Base-by-base conservation (phyloP, 2,329 filamentous ascomycete species). In the Canariomyces notabilis region DNA sequence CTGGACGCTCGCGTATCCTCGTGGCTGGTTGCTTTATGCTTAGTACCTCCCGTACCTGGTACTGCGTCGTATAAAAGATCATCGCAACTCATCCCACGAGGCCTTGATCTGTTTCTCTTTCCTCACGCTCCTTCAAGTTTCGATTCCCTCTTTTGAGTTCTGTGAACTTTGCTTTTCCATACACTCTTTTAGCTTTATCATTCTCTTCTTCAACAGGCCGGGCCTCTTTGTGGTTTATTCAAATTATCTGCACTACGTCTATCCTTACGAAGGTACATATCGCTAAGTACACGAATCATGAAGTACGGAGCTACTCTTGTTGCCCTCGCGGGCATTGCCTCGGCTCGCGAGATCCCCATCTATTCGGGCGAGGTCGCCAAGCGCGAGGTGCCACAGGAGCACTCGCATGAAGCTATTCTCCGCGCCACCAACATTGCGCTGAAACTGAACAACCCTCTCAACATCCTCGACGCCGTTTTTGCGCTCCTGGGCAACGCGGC, bases 351-450 rank as follows among this genome's bases (percentile, higher is more conserved):
- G 20, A 42, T 64, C 9, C 31, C 53, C 38, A 29, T 58, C 20
- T 59, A 58, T 51, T 45, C 41, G 31, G 37, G 26, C 20, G 45
- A 42, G 41, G 26, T 56, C 15, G 23, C 46, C 36, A 65, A 64
- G 60, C 73, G 73, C 44, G 72, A 76, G 61, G 72, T 76, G 31
- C 73, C 73, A 23, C 72, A 76, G 59, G 73, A 76, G 55, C 71
- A 76, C 58, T 67, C 72, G 4, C 73, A 77, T 61, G 60, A 70
- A 56, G 64, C 65, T 48, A 62, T 72, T 55, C 54, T 75, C 44
- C 54, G 59, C 18, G 60, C 56, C 23, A 63, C 69, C 55, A 62
- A 68, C 53, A 53, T 56, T 5, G 48, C 62, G n/a, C 61, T 77
- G 15, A 44, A 65, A 34, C 53, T 66, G 37, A 62, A 75, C 64